Conservation (phyloP, 768 basidiomycete genomes). For the Naganishia antarctica region DNA sequence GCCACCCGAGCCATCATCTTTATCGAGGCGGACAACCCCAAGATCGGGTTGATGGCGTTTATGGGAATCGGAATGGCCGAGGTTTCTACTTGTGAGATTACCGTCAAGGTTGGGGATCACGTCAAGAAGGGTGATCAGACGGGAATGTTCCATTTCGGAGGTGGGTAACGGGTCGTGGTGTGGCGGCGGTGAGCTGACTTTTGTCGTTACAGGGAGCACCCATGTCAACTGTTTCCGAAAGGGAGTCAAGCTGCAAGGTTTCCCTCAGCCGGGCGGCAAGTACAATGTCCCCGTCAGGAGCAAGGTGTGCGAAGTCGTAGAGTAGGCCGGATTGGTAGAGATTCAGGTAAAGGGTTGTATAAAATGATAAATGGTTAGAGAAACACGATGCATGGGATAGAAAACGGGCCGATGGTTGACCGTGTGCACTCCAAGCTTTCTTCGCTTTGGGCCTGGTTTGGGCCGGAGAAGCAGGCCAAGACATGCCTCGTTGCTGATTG, state of each 20-base stretch:
- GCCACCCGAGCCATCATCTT: slow-evolving; percentile 58
- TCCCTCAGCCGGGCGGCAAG: slow-evolving; percentile 41
- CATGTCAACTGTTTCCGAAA: slow-evolving; percentile 55
- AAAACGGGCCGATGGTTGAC: too few relatives aligned
- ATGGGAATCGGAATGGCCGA: slow-evolving; percentile 62
- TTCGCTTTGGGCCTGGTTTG: too few relatives aligned
- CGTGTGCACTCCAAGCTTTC: too few relatives aligned
- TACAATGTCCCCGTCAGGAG: slow-evolving; percentile 49
- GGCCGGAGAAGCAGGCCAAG: too few relatives aligned
- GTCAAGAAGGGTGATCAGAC: slow-evolving; percentile 58
- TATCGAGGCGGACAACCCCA: slow-evolving; percentile 56
- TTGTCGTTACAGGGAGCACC: slow-evolving; percentile 35
- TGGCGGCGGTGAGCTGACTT: background rate
- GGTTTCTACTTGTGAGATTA: slow-evolving; percentile 60
- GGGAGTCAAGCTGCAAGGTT: slow-evolving; percentile 47
- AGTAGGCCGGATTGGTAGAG: background rate
- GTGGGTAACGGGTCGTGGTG: slow-evolving; percentile 48
- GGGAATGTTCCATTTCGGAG: slow-evolving; percentile 61
- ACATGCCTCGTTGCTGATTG: too few relatives aligned
- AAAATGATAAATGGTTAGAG: too few relatives aligned
- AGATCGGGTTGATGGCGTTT: slow-evolving; percentile 60
- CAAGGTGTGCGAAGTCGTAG: slow-evolving; percentile 39
- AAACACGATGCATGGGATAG: too few relatives aligned
- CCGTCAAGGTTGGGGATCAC: slow-evolving; percentile 53
- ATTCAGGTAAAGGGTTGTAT: background rate